A percentile compares a stretch with the other conserved stretches of the same genome.
phyloP scores from a whole-genome alignment of 495 filamentous ascomycete species.

The Daldinia concentrica region DNA sequence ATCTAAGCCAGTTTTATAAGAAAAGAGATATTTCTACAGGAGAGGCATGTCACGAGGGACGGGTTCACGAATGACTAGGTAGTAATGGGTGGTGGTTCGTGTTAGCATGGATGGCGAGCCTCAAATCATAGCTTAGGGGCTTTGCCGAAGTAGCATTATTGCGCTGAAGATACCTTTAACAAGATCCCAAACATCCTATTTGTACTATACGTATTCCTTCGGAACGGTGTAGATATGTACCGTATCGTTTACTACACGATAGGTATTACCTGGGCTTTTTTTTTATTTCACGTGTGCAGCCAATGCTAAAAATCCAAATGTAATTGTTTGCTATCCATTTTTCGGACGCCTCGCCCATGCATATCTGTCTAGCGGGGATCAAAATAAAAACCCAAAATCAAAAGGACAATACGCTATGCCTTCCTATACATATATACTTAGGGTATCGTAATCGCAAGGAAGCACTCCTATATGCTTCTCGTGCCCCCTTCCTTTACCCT shows the following conservation, averaged over 20 bases:
- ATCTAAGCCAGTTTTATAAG: not conserved
- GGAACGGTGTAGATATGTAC: constrained; percentile 26
- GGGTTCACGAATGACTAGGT: constrained; percentile 29
- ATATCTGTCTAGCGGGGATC: not conserved
- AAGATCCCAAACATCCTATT: constrained; percentile 11
- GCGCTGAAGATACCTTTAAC: constrained; percentile 26
- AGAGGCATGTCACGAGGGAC: constrained; percentile 28
- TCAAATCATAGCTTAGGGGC: not conserved
- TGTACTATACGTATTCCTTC: constrained; percentile 27
- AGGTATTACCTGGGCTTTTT: not conserved
- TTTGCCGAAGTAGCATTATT: not conserved
- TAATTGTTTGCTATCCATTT: constrained; percentile 17
- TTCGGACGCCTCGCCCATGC: constrained; percentile 25
- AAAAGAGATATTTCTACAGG: constrained; percentile 11
- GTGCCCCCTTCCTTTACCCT: not conserved
- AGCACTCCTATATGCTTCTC: not conserved
- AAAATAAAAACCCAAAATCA: not conserved
- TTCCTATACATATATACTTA: constrained; percentile 13
- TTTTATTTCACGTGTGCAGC: constrained; percentile 13
- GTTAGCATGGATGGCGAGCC: not conserved
- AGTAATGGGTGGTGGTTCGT: constrained; percentile 16
- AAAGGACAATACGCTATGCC: constrained; percentile 15
- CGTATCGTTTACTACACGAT: not conserved
- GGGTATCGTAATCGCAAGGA: constrained; percentile 14
- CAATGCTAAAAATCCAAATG: not conserved